These are phyloP conservation scores for Sphagnum contortum DNA, from an alignment of 225 moss, liverwort and hornwort species.

Conservation along the genomic window DNA sequence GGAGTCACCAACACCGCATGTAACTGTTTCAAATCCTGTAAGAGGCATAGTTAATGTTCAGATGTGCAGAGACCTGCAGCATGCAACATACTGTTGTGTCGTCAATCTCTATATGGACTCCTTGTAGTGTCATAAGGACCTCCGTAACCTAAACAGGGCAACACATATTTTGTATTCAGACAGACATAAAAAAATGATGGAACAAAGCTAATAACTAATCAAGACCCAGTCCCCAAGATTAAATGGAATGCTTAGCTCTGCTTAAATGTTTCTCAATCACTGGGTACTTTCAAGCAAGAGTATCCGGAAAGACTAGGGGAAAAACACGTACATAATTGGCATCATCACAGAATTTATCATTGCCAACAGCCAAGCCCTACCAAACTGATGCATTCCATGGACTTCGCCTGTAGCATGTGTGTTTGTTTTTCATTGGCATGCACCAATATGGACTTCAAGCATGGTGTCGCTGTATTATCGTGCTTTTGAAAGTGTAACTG, in stretches of 20 bases:
- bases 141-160: slow-evolving; percentile 74
- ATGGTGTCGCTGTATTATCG: slow-evolving; percentile 94
- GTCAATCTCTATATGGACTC: slow-evolving; percentile 93
- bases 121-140: slow-evolving; percentile 91
- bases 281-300: too few species aligned
- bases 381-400: slow-evolving; percentile 99
- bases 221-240: too few species aligned
- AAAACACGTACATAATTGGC: slow-evolving; percentile 69
- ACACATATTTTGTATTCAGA: background rate
- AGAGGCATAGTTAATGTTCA: too few species aligned
- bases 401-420: slow-evolving; percentile 95
- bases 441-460: slow-evolving; percentile 74
- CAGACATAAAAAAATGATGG: background rate
- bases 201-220: background rate
- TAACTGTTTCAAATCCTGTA: too few species aligned
- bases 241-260: too few species aligned
- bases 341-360: slow-evolving; percentile 95
- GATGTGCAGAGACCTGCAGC: slow-evolving; percentile 70
- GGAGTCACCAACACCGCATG: background rate
- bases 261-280: too few species aligned
- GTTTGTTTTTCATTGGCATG: slow-evolving; percentile 90
- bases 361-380: slow-evolving; percentile 99
- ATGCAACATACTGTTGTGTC: slow-evolving; percentile 99
- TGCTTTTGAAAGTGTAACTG: slow-evolving; percentile 93
- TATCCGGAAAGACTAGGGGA: too few species aligned